Evolutionary conservation across 176 grass and related monocot species (phyloP), one percentile per base, ranked within the genome.

Genomic region (sorghum (Sorghum bicolor)): DNA sequence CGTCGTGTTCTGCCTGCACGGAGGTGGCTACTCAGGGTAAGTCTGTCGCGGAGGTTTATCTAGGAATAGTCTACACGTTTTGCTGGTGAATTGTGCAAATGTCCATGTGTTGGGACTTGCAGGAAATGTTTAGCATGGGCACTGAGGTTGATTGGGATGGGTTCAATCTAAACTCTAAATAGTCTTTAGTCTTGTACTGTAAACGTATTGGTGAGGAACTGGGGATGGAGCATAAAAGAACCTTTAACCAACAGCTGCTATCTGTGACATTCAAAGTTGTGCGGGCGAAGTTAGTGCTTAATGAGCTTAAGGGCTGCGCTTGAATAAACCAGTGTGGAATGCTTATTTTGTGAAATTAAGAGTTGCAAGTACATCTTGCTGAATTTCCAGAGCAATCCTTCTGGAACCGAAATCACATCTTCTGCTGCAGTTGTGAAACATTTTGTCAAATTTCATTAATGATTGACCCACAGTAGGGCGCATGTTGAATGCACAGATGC

Each of bases 11-110:
- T 96, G 93, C 66, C 77, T 99, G 31, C 96, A 96, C 89, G 96
- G 96, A 82, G 96, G 96, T 72, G 96, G 96, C 76, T 99, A 96
- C 87, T 90, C 96, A 15, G 93, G 93, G 96, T 96, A 89, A 25
- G 8, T 58, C 53, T 3, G 14, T 36, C 1, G 20, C 66, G 2
- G 12, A 7, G 11, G 1, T 26, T 74, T 33, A 25, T 36, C 20
- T 63, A 13, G 0, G n/a, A 32, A 57, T 26, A 4, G 10, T 13
- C 28, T 43, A 50, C 15, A 15, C 5, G 25, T 61, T 44, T 12
- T 19, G 5, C 20, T 45, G 25, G 26, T 45, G 48, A 62, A 78
- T 62, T 70, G 19, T 5, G 0, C 31, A 14, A 45, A 20, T 8
- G 36, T 19, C n/a, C 61, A 5, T 80, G 68, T 19, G 16, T 65